A percentile compares a stretch with the other conserved stretches of the same genome.
phyloP scores from a whole-genome alignment of 768 basidiomycete genomes.

The Suillus luteus region DNA sequence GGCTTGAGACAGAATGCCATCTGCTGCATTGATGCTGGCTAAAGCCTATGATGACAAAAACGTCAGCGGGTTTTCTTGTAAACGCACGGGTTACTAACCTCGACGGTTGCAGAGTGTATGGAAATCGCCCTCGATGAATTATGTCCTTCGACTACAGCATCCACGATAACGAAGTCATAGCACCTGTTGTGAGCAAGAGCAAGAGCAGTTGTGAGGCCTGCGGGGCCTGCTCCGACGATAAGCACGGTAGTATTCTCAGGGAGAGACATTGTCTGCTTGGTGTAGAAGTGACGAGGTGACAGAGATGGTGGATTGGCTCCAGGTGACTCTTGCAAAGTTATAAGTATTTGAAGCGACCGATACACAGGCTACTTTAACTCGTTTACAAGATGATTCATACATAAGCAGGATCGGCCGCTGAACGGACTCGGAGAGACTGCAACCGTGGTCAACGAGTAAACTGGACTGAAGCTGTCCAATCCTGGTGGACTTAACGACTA shows the following conservation, averaged over 20 bases:
- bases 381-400: too few species aligned
- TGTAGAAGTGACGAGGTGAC: too few species aligned
- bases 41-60: slow-evolving; percentile 42
- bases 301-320: too few species aligned
- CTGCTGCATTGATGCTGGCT: slow-evolving; percentile 40
- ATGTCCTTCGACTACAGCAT: slow-evolving; percentile 31
- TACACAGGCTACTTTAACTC: too few species aligned
- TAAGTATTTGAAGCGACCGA: too few species aligned
- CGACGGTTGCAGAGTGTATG: slow-evolving; percentile 49
- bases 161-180: slow-evolving; percentile 39
- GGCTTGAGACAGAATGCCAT: slow-evolving; percentile 32
- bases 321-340: too few species aligned
- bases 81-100: slow-evolving; percentile 31
- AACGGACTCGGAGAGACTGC: too few species aligned
- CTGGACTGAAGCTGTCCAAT: background rate
- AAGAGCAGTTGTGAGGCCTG: slow-evolving; percentile 43
- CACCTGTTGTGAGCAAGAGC: slow-evolving; percentile 41
- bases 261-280: background rate
- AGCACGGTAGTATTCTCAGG: slow-evolving; percentile 38
- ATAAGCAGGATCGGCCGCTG: too few species aligned
- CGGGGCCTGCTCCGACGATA: slow-evolving; percentile 39
- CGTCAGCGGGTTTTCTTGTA: background rate
- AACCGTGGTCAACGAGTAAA: background rate
- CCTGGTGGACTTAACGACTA: background rate
- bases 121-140: slow-evolving; percentile 43